Evolutionary conservation across 805 yeast species (phyloP), one percentile per base, ranked within the genome.

Genomic region (Candida succiphila): DNA sequence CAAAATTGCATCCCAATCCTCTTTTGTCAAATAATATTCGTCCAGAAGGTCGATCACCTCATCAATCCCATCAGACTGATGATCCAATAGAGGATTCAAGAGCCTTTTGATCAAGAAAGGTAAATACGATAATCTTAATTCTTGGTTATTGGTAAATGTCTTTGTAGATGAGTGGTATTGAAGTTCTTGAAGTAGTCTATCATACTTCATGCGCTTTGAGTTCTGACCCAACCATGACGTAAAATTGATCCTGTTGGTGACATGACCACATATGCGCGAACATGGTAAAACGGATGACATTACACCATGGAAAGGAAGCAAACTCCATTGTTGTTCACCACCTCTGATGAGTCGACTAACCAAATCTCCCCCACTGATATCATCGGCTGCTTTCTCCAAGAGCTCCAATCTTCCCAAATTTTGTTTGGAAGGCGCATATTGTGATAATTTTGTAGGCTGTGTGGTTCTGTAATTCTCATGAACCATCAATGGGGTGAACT

Each of bases 401-500:
- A 76, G 61, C 41, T 70, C 65, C 37, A 89, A 56, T 42, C 77
- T 84, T 9, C 69, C 63, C 17, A 60, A 43, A n/a, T 69, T 62
- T 9, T 61, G 49, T 14, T 63, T 58, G 3, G 47, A 32, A 22
- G 27, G 34, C 13, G 33, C 18, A 12, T 25, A 14, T 7, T 30
- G 30, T 14, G 17, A 33, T n/a, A 48, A 34, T 33, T 36, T 42
- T 7, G 64, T 39, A 2, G 94, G 95, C 27, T 61, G 61, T 0
- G 94, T 78, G 24, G 59, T 60, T 31, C 85, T 56, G 52, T 92
- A 92, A 58, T 92, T 92, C 54, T 92, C 98, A 51, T 89, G 96
- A 34, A 92, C 72, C 97, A 92, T 89, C 40, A 89, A 65, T 5
- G 98, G 97, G 2, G 94, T 78, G 52, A 92, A 81, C 51, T 87